Base-by-base conservation (phyloP, 192 early-diverging fungal species). In the Jimgerdemannia lactiflua region DNA sequence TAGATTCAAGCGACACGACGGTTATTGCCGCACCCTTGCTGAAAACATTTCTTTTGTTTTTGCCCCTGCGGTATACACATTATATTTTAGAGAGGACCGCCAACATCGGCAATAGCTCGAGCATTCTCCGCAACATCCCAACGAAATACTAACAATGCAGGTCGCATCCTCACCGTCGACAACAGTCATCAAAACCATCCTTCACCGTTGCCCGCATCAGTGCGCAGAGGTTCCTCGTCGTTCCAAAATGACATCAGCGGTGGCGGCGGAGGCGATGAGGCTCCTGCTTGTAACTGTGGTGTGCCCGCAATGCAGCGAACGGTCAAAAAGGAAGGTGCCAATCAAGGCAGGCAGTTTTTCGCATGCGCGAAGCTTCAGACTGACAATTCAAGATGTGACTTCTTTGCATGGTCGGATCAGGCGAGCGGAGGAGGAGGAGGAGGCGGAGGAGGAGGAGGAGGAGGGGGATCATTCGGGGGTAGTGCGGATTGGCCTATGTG, bases 391-490 rank as follows among this genome's bases (percentile, higher is more conserved):
- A 7, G 67, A 3, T 78, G 78, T 67, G 54, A 69, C 17, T 77
- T 72, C 43, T 77, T 82, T 65, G 63, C 70, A 18, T 82, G 71
- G 72, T 3, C 64, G 29, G 65, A 77, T 10, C 29, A 44, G 4
- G 7, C n/a, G 17, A 20, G 42, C 8, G 40, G 49, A 42, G 69
- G 29, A 80, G 43, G 76, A 84, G 19, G 70, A 78, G 4, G 82
- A 82, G 8, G 40, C 41, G 0, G 87, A 88, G 39, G 87, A 89
- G 29, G 85, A 87, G 0, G 77, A 82, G 43, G 89, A 89, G 75
- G 82, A 86, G 73, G 88, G 87, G 70, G 14, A 83, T 82, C 0
- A 29, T 80, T 54, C 71, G 67, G 7, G 71, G 18, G 1, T 72
- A 71, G 1, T 93, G 91, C 68, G 76, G 72, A 4, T 93, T 84